Conservation (phyloP, 805 yeast genomes). For the Candida easanensis region DNA sequence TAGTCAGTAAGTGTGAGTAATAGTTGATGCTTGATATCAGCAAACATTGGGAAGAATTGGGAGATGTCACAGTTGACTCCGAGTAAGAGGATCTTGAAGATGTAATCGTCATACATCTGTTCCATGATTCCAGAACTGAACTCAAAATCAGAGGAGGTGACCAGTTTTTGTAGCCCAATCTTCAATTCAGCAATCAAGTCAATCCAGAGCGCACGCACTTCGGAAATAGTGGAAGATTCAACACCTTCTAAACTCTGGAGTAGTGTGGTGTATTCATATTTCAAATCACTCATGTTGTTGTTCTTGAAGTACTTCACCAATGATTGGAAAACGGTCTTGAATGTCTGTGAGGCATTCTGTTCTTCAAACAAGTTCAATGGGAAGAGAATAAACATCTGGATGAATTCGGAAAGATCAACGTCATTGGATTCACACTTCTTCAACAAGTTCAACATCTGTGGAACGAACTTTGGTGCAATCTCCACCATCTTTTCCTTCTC, state of each 20-base stretch:
- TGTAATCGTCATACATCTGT: constrained; percentile 19
- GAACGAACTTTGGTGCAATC: constrained; percentile 10
- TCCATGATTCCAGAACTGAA: constrained; percentile 8
- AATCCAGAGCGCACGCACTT: constrained; percentile 9
- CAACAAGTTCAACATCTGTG: constrained; percentile 10
- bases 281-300: constrained; percentile 13
- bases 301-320: constrained; percentile 22
- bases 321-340: constrained; percentile 9
- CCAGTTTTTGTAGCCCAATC: constrained; percentile 15
- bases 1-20: constrained; percentile 8
- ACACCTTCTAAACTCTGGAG: constrained; percentile 1
- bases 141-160: constrained; percentile 13
- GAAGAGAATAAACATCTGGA: constrained; percentile 18
- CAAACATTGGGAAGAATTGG: constrained; percentile 11
- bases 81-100: constrained; percentile 18
- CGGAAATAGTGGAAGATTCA: constrained; percentile 10
- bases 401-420: constrained; percentile 14
- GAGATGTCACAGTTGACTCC: constrained; percentile 16
- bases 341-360: constrained; percentile 14
- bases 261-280: constrained; percentile 15
- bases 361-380: constrained; percentile 23
- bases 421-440: constrained; percentile 16
- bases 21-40: constrained; percentile 10
- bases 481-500: constrained; percentile 7
- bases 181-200: constrained; percentile 15